Evolutionary conservation across 306 rosid species (phyloP).

Genomic region (Malus orientalis): DNA sequence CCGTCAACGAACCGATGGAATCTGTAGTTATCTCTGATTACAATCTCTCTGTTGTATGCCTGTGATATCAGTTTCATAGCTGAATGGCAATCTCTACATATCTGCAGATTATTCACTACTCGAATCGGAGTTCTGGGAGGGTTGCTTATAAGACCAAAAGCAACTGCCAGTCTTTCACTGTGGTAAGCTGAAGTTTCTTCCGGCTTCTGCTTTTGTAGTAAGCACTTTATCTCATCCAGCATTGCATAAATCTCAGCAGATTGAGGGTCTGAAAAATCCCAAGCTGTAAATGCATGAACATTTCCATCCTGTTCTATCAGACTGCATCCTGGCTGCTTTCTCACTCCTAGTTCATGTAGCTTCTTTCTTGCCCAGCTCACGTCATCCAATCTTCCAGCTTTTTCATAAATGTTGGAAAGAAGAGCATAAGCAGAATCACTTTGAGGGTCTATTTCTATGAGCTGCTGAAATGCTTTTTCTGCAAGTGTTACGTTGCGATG

Average conservation of each 20-base stretch:
- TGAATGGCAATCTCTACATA: constrained; percentile 15
- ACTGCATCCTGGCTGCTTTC: constrained; percentile 24
- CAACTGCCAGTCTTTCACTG: constrained; percentile 14
- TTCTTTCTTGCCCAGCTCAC: constrained; percentile 11
- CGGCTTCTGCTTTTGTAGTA: not conserved
- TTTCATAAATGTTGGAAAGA: constrained; percentile 13
- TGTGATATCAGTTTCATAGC: constrained; percentile 18
- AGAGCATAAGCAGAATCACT: constrained; percentile 17
- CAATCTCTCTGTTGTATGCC: constrained; percentile 8
- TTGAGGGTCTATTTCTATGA: constrained; percentile 16
- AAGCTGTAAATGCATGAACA: constrained; percentile 14
- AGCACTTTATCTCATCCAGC: constrained; percentile 10
- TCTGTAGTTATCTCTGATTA: constrained; percentile 13
- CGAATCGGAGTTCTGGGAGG: constrained; percentile 6
- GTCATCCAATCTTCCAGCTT: constrained; percentile 11
- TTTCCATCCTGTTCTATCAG: constrained; percentile 8
- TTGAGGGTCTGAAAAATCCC: constrained; percentile 17
- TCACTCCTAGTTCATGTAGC: constrained; percentile 11
- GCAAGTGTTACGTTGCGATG: constrained; percentile 16
- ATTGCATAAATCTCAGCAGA: constrained; percentile 10
- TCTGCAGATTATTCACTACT: constrained; percentile 20
- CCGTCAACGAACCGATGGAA: constrained; percentile 16
- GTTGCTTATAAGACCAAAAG: constrained; percentile 7
- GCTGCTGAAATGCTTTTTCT: constrained; percentile 21
- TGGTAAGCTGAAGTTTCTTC: constrained; percentile 13